These are phyloP conservation scores for Fusarium tupiense DNA, from an alignment of 2,329 filamentous ascomycete species.

Conservation along the genomic window DNA sequence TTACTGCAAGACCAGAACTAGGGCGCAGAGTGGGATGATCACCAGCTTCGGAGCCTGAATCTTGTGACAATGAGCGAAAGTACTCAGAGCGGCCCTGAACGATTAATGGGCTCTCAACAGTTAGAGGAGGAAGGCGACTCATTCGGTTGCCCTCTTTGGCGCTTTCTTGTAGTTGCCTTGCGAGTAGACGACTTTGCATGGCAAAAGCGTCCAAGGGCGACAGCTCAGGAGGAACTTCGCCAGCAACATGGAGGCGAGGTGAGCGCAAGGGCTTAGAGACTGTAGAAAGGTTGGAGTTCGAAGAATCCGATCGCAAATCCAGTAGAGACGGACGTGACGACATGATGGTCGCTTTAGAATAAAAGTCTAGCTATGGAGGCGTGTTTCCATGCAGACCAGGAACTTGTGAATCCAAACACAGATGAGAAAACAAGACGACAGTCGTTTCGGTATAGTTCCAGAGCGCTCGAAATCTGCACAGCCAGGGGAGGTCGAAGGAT, in stretches of 20 bases:
- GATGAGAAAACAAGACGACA: neutral
- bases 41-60: conserved; percentile 60
- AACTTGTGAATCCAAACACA: neutral
- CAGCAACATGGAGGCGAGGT: conserved; percentile 80
- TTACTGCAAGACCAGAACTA: conserved; percentile 55
- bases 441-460: neutral
- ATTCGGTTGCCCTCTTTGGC: conserved; percentile 79
- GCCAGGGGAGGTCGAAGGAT: neutral
- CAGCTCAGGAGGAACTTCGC: conserved; percentile 86
- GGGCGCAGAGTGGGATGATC: conserved; percentile 44
- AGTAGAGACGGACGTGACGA: conserved; percentile 65
- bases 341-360: conserved; percentile 52
- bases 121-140: conserved; percentile 85
- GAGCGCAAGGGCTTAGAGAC: conserved; percentile 69
- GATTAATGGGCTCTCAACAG: conserved; percentile 82
- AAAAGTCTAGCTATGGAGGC: conserved; percentile 15
- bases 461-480: neutral
- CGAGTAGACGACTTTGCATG: conserved; percentile 86
- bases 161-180: conserved; percentile 85
- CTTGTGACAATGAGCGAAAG: conserved; percentile 78
- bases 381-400: conserved; percentile 32
- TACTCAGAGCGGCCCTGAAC: conserved; percentile 80
- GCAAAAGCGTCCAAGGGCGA: conserved; percentile 97
- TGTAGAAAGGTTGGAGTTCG: conserved; percentile 57
- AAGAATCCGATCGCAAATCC: conserved; percentile 68